Conservation (phyloP, 1,139 yeast genomes). For the Geotrichum carabidarum region DNA sequence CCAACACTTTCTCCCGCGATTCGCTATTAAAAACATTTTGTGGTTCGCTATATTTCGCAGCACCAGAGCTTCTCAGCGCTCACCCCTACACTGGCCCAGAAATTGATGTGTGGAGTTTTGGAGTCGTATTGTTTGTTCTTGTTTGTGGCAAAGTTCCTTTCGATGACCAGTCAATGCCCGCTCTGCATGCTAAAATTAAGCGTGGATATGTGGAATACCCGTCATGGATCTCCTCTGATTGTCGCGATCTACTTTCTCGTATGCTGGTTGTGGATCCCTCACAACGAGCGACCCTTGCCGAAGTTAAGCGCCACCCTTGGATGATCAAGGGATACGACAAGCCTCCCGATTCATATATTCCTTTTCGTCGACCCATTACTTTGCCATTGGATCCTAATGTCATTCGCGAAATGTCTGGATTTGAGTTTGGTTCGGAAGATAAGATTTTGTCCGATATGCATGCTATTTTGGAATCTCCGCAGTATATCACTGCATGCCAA, state of each 20-base stretch:
- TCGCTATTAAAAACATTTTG: conserved; percentile 85
- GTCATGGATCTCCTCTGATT: conserved; percentile 69
- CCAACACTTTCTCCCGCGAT: conserved; percentile 74
- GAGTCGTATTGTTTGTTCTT: conserved; percentile 87
- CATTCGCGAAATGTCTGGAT: conserved; percentile 66
- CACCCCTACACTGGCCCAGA: conserved; percentile 94
- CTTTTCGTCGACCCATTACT: conserved; percentile 67
- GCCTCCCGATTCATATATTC: conserved; percentile 65
- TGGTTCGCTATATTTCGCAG: conserved; percentile 96
- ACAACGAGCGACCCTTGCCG: conserved; percentile 72
- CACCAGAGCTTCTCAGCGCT: conserved; percentile 92
- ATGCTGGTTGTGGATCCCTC: conserved; percentile 90
- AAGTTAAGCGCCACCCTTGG: conserved; percentile 90
- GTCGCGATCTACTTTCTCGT: conserved; percentile 73
- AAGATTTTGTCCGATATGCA: conserved; percentile 56
- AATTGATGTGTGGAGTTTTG: conserved; percentile 97
- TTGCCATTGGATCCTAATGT: conserved; percentile 69
- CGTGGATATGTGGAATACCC: conserved; percentile 93
- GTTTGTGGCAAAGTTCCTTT: conserved; percentile 98
- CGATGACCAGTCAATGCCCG: conserved; percentile 91
- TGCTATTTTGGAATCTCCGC: conserved; percentile 56
- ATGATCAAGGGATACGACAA: conserved; percentile 83
- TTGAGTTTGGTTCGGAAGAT: conserved; percentile 72
- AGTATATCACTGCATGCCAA: conserved; percentile 60
- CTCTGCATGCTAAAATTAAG: conserved; percentile 89